A percentile compares a stretch with the other conserved stretches of the same genome.
These are phyloP conservation scores for Suillus subluteus DNA, from an alignment of 768 basidiomycete genomes.

Conservation along the genomic window DNA sequence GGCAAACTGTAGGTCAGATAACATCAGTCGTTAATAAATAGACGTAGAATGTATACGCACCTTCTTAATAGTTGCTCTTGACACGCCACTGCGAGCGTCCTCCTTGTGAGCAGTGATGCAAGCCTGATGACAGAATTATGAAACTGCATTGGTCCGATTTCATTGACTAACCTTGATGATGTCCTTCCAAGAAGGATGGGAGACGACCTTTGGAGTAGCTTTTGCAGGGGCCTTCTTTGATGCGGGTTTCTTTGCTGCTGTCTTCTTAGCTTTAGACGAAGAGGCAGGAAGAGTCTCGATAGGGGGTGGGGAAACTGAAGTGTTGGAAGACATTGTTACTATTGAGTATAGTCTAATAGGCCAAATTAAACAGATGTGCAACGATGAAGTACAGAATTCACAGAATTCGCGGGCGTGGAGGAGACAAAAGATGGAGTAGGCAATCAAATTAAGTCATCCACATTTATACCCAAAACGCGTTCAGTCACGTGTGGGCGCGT, in stretches of 20 bases:
- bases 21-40: not conserved
- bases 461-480: conserved; percentile 15
- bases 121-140: conserved; percentile 48
- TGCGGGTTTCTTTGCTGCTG: conserved; percentile 28
- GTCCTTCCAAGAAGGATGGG: conserved; percentile 58
- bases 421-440: conserved; percentile 9
- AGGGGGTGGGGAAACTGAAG: conserved; percentile 17
- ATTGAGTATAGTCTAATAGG: not conserved
- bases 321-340: conserved; percentile 16
- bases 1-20: conserved; percentile 41
- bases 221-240: conserved; percentile 13
- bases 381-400: not conserved
- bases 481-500: conserved; percentile 15
- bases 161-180: conserved; percentile 48
- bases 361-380: not conserved
- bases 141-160: not conserved
- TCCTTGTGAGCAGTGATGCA: conserved; percentile 67
- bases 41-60: conserved; percentile 42
- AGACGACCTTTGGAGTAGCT: conserved; percentile 25
- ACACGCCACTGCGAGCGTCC: conserved; percentile 71
- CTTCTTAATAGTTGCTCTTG: conserved; percentile 79
- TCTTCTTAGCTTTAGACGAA: conserved; percentile 35
- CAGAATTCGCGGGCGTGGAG: not conserved
- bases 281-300: conserved; percentile 13
- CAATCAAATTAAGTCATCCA: not conserved